Evolutionary conservation across 2,329 filamentous ascomycete genomes (phyloP).

Genomic region (Monilinia vaccinii-corymbosi): DNA sequence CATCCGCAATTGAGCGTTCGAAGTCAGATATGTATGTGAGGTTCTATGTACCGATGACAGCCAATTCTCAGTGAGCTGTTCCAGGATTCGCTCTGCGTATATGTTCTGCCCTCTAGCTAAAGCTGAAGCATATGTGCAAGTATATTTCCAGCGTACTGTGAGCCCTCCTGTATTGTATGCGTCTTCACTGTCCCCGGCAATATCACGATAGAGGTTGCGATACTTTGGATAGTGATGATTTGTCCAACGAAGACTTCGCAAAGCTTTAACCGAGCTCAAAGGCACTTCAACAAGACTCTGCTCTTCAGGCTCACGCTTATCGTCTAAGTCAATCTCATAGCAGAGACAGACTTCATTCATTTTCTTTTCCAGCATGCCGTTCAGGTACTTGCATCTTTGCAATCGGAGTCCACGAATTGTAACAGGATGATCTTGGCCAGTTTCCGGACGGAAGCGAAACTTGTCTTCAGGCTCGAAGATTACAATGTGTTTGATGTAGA

Average conservation of each 20-base stretch:
- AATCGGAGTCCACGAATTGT: constrained; percentile 36
- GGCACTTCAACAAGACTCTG: constrained; percentile 38
- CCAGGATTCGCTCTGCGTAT: constrained; percentile 17
- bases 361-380: constrained; percentile 31
- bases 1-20: constrained; percentile 8
- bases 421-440: constrained; percentile 25
- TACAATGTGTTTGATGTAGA: constrained; percentile 30
- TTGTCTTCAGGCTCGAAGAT: background rate
- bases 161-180: constrained; percentile 31
- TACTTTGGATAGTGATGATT: constrained; percentile 42
- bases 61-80: constrained; percentile 11
- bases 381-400: constrained; percentile 29
- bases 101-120: constrained; percentile 19
- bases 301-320: constrained; percentile 25
- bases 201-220: constrained; percentile 20
- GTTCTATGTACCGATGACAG: background rate
- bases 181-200: background rate
- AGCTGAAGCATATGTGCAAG: constrained; percentile 20
- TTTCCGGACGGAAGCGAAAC: constrained; percentile 30
- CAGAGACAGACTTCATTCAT: constrained; percentile 39
- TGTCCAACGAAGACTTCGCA: constrained; percentile 42
- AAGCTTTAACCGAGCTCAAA: constrained; percentile 31
- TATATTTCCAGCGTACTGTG: constrained; percentile 44
- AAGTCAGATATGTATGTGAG: constrained; percentile 3
- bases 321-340: constrained; percentile 32